These are phyloP conservation scores for Trypanosoma platydactyli DNA, from an alignment of 208 protist genomes.

Conservation along the genomic window DNA sequence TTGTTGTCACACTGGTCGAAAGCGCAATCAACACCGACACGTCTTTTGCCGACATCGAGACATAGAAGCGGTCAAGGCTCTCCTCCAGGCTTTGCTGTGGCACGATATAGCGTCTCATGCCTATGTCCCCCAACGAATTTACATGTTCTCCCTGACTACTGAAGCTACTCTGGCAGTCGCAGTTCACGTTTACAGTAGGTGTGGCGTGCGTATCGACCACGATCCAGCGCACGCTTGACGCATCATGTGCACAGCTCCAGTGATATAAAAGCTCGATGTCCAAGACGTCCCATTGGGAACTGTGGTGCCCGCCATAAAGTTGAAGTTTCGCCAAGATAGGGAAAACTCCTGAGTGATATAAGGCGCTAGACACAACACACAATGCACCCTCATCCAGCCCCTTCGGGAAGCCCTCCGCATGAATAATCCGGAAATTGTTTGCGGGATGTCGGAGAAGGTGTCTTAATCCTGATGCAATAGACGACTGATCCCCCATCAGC, in stretches of 20 bases:
- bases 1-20: constrained; percentile 15
- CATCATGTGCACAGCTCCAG: constrained; percentile 45
- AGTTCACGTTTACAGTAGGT: neutral
- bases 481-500: constrained; percentile 33
- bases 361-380: constrained; percentile 42
- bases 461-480: constrained; percentile 34
- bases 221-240: constrained; percentile 42
- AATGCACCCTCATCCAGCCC: constrained; percentile 13
- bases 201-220: constrained; percentile 19
- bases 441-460: constrained; percentile 31
- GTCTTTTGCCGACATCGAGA: constrained; percentile 67
- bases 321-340: constrained; percentile 46
- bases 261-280: constrained; percentile 64
- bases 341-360: constrained; percentile 44
- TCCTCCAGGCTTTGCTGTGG: constrained; percentile 37
- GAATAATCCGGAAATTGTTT: constrained; percentile 46
- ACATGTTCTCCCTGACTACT: neutral
- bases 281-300: constrained; percentile 32
- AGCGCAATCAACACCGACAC: constrained; percentile 62
- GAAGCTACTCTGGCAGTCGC: constrained; percentile 13
- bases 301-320: constrained; percentile 33
- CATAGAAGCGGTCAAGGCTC: constrained; percentile 68
- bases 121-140: neutral
- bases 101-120: constrained; percentile 8
- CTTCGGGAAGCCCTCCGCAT: neutral